Base-by-base conservation (phyloP, 148 eudicot species). In the Pouteria glomerata region DNA sequence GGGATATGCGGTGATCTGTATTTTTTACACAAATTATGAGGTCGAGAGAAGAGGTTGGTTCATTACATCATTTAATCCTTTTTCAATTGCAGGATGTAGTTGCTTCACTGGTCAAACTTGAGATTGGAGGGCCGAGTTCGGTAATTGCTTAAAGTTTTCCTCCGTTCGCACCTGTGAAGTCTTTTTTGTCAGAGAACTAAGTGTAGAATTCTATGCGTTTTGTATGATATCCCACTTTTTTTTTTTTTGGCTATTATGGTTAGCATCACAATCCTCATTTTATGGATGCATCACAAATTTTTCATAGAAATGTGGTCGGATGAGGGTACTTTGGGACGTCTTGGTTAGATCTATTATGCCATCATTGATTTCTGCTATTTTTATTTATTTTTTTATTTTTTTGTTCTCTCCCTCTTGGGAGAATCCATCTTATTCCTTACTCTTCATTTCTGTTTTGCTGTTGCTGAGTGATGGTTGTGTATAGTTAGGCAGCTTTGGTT, bases 271-370 rank as follows among this genome's bases (percentile, higher is more conserved):
- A 69, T 52, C 79, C 80, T 79, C 83, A 78, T 74, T 71, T 81
- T 70, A 74, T 80, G 84, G 81, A 78, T 66, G 66, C 76, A 69
- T 78, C 44, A 47, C 68, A 76, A 77, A 80, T 82, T 83, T 70
- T 63, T 79, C 75, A 63, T 76, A 48, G 74, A 73, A 77, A 74
- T 81, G 77, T 71, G 82, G 80, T 44, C 67, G 85, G 77, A 71
- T 14, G 44, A 39, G 55, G 48, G 18, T 31, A 19, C 16, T 55
- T 39, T 24, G 30, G 29, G 52, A n/a, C n/a, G n/a, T n/a, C n/a
- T n/a, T n/a, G n/a, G n/a, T n/a, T n/a, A n/a, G n/a, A n/a, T n/a
- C n/a, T n/a, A n/a, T 41, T 60, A 50, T 62, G 15, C 51, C 57
- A 68, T 5, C 57, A 30, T 35, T 48, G 57, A 51, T 39, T 30